These are phyloP conservation scores for Nannizziopsis barbatae DNA, from an alignment of 2,329 filamentous ascomycete species.

Conservation along the genomic window DNA sequence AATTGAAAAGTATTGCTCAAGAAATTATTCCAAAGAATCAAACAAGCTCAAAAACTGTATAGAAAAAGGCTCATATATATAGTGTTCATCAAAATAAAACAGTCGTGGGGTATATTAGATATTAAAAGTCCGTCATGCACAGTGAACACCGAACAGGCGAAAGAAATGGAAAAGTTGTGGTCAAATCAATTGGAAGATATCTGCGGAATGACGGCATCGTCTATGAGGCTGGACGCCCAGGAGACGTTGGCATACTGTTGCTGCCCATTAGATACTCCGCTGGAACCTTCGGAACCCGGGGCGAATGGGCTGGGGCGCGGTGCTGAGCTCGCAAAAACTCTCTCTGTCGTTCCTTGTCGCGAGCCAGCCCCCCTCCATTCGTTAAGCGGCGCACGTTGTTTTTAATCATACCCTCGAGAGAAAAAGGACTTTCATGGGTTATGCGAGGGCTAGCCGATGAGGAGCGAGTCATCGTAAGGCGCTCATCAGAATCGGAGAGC, in stretches of 20 bases:
- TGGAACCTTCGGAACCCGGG: slow-evolving; percentile 39
- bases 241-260: slow-evolving; percentile 8
- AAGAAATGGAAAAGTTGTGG: neutral
- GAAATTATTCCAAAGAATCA: too few relatives aligned
- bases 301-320: slow-evolving; percentile 28
- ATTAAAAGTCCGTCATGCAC: neutral
- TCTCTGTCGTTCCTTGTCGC: slow-evolving; percentile 37
- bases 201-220: neutral
- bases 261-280: slow-evolving; percentile 35
- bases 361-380: slow-evolving; percentile 31
- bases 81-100: neutral
- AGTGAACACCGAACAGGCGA: neutral
- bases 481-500: slow-evolving; percentile 74
- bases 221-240: slow-evolving; percentile 1
- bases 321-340: slow-evolving; percentile 35
- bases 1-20: too few relatives aligned
- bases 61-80: too few relatives aligned
- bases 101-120: slow-evolving; percentile 9
- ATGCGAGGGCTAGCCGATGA: slow-evolving; percentile 23
- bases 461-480: slow-evolving; percentile 28
- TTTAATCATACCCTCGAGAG: slow-evolving; percentile 36
- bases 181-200: neutral
- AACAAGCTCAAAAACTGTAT: too few relatives aligned
- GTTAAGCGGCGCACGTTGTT: slow-evolving; percentile 39
- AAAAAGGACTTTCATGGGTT: slow-evolving; percentile 33